Percentiles rank a stretch among this genome's conserved stretches.
phyloP scores from a whole-genome alignment of 2,329 filamentous ascomycete species.

The Colletotrichum tanaceti region DNA sequence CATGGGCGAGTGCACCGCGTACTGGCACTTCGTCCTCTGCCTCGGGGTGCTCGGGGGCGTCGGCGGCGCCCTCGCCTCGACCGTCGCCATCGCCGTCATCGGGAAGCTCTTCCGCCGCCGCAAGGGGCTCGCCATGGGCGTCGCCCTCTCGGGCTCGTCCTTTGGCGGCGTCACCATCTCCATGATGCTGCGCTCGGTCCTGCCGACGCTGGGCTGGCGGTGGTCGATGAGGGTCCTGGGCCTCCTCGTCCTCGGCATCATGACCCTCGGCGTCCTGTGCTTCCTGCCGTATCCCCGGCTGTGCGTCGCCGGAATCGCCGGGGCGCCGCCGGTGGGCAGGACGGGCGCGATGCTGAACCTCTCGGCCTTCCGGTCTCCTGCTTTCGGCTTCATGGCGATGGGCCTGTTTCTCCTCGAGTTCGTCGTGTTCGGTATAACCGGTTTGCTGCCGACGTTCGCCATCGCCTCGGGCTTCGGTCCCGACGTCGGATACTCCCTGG shows the following conservation, averaged over 20 bases:
- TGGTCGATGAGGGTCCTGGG: constrained; percentile 51
- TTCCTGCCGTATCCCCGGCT: constrained; percentile 49
- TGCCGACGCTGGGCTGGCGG: constrained; percentile 48
- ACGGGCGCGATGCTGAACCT: constrained; percentile 49
- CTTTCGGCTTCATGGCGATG: constrained; percentile 55
- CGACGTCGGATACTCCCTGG: constrained; percentile 56
- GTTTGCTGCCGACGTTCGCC: constrained; percentile 60
- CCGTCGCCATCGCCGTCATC: constrained; percentile 49
- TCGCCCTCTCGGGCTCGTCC: constrained; percentile 43
- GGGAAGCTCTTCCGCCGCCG: constrained; percentile 46
- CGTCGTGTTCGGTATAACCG: constrained; percentile 60
- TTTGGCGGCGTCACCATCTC: constrained; percentile 50
- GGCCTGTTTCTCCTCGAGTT: constrained; percentile 61
- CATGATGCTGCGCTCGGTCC: constrained; percentile 48
- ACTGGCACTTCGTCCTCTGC: constrained; percentile 62
- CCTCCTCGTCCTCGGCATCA: constrained; percentile 45
- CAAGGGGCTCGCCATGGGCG: constrained; percentile 45
- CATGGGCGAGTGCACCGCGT: constrained; percentile 58
- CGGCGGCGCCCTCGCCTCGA: constrained; percentile 53
- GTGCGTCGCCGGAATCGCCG: not conserved
- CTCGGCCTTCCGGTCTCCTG: constrained; percentile 53
- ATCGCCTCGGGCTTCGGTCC: constrained; percentile 49
- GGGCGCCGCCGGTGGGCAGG: constrained; percentile 12
- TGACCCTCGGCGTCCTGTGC: constrained; percentile 48
- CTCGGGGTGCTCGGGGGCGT: constrained; percentile 57